phyloP scores from a whole-genome alignment of 345 rosid genomes.

The Firmiana major region DNA sequence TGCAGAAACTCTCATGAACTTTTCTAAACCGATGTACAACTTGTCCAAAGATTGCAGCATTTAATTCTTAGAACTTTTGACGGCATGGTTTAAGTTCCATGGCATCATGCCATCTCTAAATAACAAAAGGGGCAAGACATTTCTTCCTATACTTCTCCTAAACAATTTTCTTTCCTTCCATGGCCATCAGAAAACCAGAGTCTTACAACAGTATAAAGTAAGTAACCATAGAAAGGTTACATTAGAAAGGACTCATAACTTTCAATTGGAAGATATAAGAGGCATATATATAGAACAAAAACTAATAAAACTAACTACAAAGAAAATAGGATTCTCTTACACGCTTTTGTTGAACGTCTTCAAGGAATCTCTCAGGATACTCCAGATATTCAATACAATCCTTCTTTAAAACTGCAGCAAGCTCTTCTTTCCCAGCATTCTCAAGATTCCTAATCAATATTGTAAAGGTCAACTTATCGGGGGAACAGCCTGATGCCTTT shows the following conservation, averaged over 20 bases:
- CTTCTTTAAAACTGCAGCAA: conserved; percentile 36
- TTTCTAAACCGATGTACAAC: background rate
- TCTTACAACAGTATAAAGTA: background rate
- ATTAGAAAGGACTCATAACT: background rate
- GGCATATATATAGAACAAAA: background rate
- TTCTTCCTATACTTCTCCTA: background rate
- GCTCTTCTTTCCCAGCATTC: conserved; percentile 42
- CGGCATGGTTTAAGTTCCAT: background rate
- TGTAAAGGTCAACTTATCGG: conserved; percentile 45
- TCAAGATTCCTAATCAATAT: conserved; percentile 55
- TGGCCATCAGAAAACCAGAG: background rate
- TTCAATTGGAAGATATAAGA: background rate
- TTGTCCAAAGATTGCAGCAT: background rate
- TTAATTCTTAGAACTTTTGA: background rate
- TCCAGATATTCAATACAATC: conserved; percentile 49
- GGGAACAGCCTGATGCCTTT: conserved; percentile 45
- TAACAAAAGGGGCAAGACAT: background rate
- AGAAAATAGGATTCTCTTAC: conserved; percentile 21
- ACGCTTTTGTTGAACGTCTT: conserved; percentile 34
- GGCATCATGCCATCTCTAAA: background rate
- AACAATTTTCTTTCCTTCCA: background rate
- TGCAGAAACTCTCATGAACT: background rate
- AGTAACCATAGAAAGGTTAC: background rate
- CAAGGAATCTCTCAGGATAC: conserved; percentile 47
- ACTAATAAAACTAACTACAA: background rate